A percentile compares a stretch with the other conserved stretches of the same genome.
Evolutionary conservation across 768 basidiomycete genomes (phyloP).

Genomic region (Trametes cingulata): DNA sequence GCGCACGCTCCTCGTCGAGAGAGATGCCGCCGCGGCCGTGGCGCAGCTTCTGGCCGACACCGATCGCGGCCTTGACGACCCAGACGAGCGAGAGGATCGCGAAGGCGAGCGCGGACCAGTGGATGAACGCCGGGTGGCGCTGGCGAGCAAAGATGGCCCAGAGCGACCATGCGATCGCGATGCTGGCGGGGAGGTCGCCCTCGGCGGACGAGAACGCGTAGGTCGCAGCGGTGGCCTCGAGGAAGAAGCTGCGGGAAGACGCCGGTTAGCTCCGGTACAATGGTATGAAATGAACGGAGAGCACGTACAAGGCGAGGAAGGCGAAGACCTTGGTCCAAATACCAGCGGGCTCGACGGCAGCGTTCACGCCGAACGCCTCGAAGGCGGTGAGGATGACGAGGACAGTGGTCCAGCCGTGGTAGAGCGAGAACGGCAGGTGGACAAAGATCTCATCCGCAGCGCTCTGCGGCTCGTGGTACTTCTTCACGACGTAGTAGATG

Average conservation of each 20-base stretch:
- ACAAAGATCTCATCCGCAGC: slow-evolving; percentile 83
- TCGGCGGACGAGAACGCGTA: slow-evolving; percentile 91
- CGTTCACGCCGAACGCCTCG: slow-evolving; percentile 86
- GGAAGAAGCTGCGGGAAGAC: slow-evolving; percentile 66
- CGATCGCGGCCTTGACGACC: slow-evolving; percentile 75
- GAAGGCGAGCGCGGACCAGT: slow-evolving; percentile 87
- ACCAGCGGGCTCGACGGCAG: slow-evolving; percentile 61
- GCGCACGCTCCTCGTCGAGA: slow-evolving; percentile 88
- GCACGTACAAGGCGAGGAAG: slow-evolving; percentile 80
- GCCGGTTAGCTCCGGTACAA: neutral
- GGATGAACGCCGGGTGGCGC: slow-evolving; percentile 69
- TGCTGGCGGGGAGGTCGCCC: slow-evolving; percentile 90
- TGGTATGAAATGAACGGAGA: slow-evolving; percentile 7
- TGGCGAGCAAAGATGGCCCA: slow-evolving; percentile 90
- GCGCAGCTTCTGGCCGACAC: slow-evolving; percentile 45
- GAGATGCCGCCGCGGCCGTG: slow-evolving; percentile 52
- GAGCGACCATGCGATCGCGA: slow-evolving; percentile 91
- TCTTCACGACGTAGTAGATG: slow-evolving; percentile 95
- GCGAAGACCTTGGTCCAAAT: slow-evolving; percentile 95
- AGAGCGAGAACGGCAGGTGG: slow-evolving; percentile 95
- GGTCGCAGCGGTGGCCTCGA: slow-evolving; percentile 87
- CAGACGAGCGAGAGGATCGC: slow-evolving; percentile 83
- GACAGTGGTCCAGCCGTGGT: slow-evolving; percentile 91
- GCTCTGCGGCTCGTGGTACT: slow-evolving; percentile 67
- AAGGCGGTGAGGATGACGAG: slow-evolving; percentile 81